Percentiles rank a stretch among this genome's conserved stretches.
Conservation (phyloP, 257 asterid species). For the Solanum bulbocastanum region DNA sequence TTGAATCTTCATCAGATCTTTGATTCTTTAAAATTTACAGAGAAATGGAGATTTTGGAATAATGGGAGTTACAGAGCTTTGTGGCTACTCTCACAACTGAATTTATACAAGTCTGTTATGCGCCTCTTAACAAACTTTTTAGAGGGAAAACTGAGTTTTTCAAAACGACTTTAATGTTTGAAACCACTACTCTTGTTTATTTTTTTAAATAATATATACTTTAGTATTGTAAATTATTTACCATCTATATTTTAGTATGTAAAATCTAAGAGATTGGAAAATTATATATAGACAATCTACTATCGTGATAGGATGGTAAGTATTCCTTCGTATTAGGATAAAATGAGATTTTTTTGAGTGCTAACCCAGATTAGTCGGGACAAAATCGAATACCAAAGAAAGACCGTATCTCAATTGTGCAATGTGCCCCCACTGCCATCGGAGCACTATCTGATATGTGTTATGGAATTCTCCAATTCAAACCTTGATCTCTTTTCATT, state of each 20-base stretch:
- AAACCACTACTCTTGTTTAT: background rate
- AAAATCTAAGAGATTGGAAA: background rate
- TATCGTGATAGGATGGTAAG: background rate
- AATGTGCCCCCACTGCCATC: background rate
- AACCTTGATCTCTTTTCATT: background rate
- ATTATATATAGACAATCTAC: background rate
- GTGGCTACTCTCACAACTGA: background rate
- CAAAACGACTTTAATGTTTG: background rate
- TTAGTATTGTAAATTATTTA: background rate
- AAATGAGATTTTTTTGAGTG: background rate
- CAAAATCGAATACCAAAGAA: no score
- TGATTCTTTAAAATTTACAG: background rate
- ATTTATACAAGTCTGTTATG: background rate
- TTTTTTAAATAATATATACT: no score
- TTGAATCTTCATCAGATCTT: background rate
- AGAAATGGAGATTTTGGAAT: background rate
- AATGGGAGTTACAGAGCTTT: background rate
- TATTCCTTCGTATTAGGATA: background rate
- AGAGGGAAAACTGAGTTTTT: background rate
- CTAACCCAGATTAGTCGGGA: background rate
- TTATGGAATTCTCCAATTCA: background rate
- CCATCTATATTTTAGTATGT: background rate
- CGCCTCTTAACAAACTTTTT: background rate
- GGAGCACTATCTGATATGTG: background rate
- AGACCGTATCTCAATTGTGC: background rate